Conservation (phyloP, 495 filamentous ascomycete species). For the Hypoxylon perforatum region DNA sequence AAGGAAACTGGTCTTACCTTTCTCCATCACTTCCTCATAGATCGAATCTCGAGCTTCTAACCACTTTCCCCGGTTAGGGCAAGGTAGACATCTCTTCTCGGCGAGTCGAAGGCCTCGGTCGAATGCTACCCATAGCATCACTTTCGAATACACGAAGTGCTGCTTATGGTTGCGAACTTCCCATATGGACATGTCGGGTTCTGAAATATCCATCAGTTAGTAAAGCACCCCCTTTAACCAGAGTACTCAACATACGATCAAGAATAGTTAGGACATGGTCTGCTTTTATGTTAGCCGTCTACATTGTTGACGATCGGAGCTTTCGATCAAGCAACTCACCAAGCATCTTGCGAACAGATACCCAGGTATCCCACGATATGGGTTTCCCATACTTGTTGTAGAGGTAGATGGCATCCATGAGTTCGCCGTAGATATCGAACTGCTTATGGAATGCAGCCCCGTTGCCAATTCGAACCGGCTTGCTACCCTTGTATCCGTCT, state of each 20-base stretch:
- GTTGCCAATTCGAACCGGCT: constrained; percentile 78
- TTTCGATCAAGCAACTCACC: constrained; percentile 37
- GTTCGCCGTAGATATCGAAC: constrained; percentile 80
- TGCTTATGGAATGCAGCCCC: constrained; percentile 78
- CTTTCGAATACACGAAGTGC: constrained; percentile 77
- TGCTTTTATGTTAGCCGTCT: constrained; percentile 21
- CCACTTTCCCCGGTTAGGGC: constrained; percentile 73
- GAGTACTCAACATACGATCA: constrained; percentile 44
- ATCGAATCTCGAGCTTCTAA: constrained; percentile 68
- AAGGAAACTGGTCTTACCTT: constrained; percentile 48
- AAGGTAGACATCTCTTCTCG: constrained; percentile 76
- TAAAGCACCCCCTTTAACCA: background rate
- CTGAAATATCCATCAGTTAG: constrained; percentile 22
- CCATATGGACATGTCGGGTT: constrained; percentile 83
- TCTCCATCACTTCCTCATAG: constrained; percentile 79
- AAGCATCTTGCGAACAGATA: constrained; percentile 67
- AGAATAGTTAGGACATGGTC: constrained; percentile 66
- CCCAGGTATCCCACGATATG: constrained; percentile 78
- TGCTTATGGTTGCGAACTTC: constrained; percentile 78
- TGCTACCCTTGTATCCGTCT: constrained; percentile 73
- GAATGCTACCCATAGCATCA: constrained; percentile 82
- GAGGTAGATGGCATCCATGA: constrained; percentile 79
- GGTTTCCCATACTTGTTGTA: constrained; percentile 83
- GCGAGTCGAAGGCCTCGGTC: constrained; percentile 76
- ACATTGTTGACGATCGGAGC: too few species aligned